Evolutionary conservation across 345 rosid genomes (phyloP), one percentile per base, ranked within the genome.

Genomic region (Corchorus olitorius): DNA sequence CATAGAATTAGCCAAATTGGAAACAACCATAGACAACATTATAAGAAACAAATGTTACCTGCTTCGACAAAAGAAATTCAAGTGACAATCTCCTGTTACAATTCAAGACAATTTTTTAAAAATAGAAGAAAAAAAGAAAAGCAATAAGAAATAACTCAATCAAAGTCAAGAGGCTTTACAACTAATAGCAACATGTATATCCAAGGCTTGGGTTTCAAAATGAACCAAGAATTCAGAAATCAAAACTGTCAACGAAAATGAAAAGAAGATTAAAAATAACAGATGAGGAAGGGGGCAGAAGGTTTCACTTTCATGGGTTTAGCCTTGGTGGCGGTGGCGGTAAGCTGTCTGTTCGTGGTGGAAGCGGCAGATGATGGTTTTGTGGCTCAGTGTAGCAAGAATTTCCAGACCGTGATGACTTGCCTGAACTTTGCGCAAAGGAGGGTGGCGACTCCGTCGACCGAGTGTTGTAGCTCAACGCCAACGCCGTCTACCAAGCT

Each of bases 341-440:
- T 76, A 52, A 22, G 65, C 5, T 41, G 71, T 17, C 53, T 74
- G 4, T 15, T 74, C 10, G 50, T 71, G 13, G 83, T 68, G 14
- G 46, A 46, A 20, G 3, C n/a, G 65, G 48, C 58, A 9, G 60
- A 49, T 75, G 81, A 46, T 68, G 77, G n/a, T 4, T 79, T 54
- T n/a, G 76, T 69, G 1, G 53, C 52, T 1, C 65, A 89, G 77
- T 93, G 99, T 66, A 33, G 46, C 22, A 50, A 74, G 2, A 87
- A 84, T 55, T 27, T 96, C 13, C 81, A 83, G 55, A 92, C 90
- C 83, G 87, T 92, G 83, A 84, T 77, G 86, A 33, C 68, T 46
- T 94, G 99, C 78, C 62, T 92, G 84, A 81, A 37, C 61, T 96
- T 76, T 54, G 99, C 95, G 3, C 80, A 84, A 33, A 98, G 95